Base-by-base conservation (phyloP, 2,329 filamentous ascomycete genomes). In the Hypoxylon sp. region DNA sequence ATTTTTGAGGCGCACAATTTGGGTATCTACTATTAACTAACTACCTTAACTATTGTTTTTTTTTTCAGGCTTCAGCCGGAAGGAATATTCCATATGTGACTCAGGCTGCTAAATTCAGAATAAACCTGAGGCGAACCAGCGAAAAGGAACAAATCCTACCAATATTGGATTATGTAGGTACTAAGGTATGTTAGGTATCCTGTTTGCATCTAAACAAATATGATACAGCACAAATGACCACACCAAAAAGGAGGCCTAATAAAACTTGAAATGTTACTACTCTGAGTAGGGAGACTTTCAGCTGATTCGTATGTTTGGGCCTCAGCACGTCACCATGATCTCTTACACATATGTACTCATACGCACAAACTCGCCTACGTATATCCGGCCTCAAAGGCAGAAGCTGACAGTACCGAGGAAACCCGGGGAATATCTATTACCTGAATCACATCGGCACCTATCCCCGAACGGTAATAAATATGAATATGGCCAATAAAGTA, bases 251-350 rank as follows among this genome's bases (percentile, higher is more conserved):
- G 23, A 16, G 36, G 7, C 25, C n/a, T 26, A 37, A 37, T n/a
- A n/a, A n/a, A n/a, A n/a, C n/a, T n/a, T n/a, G 34, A 20, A 37
- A 8, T 11, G n/a, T 17, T 27, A 41, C 16, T 36, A 36, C 6
- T 25, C 26, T 16, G 21, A 17, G 17, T 12, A 19, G 25, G 26
- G 37, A 16, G 5, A 23, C 16, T n/a, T n/a, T n/a, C n/a, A n/a
- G n/a, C n/a, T n/a, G n/a, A 16, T 7, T 16, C 29, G 11, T 9
- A 6, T 25, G 35, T 37, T 26, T 26, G 11, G 9, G 12, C 15
- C 17, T 16, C 8, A 41, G 16, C 12, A 42, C 42, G 42, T 52
- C 49, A 52, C 49, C 25, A 46, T 52, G 36, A 52, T n/a, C n/a
- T n/a, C n/a, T n/a, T n/a, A n/a, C n/a, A n/a, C n/a, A n/a, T n/a